Percentiles rank a stretch among this genome's conserved stretches.
These are phyloP conservation scores for Suillus subaureus DNA, from an alignment of 768 basidiomycete species.

Conservation along the genomic window DNA sequence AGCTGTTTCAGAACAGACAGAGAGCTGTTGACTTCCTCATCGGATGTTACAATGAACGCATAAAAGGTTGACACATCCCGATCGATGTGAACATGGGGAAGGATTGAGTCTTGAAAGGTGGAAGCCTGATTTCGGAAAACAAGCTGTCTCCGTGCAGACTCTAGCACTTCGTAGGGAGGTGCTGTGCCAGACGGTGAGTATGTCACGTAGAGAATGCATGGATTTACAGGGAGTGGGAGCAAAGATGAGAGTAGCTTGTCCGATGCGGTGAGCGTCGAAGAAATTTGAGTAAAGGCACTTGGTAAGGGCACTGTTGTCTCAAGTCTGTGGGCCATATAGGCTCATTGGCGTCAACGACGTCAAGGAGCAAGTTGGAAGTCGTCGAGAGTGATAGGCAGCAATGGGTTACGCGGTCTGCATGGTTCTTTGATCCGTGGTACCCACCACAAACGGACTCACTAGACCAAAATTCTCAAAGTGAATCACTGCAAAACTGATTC, in stretches of 20 bases:
- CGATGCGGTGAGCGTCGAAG: conserved; percentile 35
- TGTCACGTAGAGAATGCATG: conserved; percentile 48
- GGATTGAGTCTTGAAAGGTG: conserved; percentile 49
- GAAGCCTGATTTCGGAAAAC: conserved; percentile 40
- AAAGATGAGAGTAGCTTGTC: conserved; percentile 49
- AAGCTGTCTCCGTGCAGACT: conserved; percentile 55
- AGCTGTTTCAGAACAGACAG: conserved; percentile 39
- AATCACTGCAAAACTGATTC: neutral
- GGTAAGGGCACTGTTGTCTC: conserved; percentile 21
- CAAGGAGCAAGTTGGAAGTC: neutral
- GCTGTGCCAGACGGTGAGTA: conserved; percentile 38
- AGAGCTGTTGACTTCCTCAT: conserved; percentile 32
- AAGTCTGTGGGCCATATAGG: conserved; percentile 33
- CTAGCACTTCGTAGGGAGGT: conserved; percentile 45
- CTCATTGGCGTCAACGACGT: neutral
- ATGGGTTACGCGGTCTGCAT: conserved; percentile 4
- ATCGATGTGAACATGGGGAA: conserved; percentile 53
- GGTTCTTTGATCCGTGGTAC: conserved; percentile 1
- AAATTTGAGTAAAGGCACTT: conserved; percentile 22
- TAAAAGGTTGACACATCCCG: conserved; percentile 50
- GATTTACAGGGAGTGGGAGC: conserved; percentile 45
- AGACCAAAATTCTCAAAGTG: neutral
- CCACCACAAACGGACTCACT: neutral
- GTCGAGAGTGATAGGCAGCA: conserved; percentile 5
- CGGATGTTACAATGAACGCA: conserved; percentile 55